Base-by-base conservation (phyloP, 352 stramenopile genomes). In the Phytophthora crassamura region DNA sequence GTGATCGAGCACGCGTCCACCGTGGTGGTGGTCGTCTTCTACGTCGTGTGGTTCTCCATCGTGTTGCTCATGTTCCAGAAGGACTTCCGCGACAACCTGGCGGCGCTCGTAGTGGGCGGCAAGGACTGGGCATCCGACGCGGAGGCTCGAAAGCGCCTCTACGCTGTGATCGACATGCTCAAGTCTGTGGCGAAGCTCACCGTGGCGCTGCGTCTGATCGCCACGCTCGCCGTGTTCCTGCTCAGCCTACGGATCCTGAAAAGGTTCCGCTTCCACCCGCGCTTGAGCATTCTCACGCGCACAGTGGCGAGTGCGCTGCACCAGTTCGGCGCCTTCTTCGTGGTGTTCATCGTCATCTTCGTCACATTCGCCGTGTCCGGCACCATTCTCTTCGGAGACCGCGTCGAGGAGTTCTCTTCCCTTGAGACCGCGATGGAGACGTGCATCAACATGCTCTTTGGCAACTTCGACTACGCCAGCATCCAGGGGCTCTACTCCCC, bases 371-470 rank as follows among this genome's bases (percentile, higher is more conserved):
- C 76, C 5, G 59, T 82, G 8, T 78, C 74, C 7, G 82, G 80
- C 3, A 75, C 64, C 2, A 49, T 89, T 43, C 59, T 90, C 4
- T 90, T 90, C n/a, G 82, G 82, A 3, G 75, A 84, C 28, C 74
- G 80, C 11, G 75, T 88, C 2, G 59, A 74, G 11, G 55, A 59
- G 2, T 90, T 90, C 46, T 74, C 74, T 2, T 83, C 79, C 3
- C 47, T 90, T 2, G 34, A 66, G 11, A 47, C 61, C 22, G 64
- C 82, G 0, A 73, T 86, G 48, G 73, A 86, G 42, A 78, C 79
- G 6, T 88, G 81, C 33, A 75, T 90, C 25, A 86, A 88, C 47
- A 88, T 90, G 75, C 69, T 87, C 11, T 89, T 90, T 41, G 82
- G 78, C 0, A 84, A 78, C 48, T 90, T 89, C 38, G 78, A 89